Evolutionary conservation across 208 protist genomes (phyloP), one percentile per base, ranked within the genome.

Genomic region (Perkinsela sp.): DNA sequence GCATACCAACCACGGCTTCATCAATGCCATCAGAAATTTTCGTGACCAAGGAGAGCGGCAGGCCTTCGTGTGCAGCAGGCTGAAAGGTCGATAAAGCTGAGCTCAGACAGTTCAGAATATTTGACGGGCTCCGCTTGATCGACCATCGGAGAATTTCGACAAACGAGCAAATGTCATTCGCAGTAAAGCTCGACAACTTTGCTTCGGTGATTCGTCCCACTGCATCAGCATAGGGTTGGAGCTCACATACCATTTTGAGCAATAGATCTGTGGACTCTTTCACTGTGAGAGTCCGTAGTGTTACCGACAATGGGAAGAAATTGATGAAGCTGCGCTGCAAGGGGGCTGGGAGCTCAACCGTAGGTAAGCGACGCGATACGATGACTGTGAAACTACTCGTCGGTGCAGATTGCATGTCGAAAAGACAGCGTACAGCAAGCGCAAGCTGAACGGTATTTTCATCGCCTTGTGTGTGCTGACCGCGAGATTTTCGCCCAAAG

Each of bases 1-100:
- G 77, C 31, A 96, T 77, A 2, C 93, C 93, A 29, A 90, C 91
- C 69, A 96, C 88, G 74, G 77, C 80, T 57, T 83, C 78, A 22
- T 57, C 40, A 57, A 57, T 57, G 6, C 40, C 40, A 22, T 57
- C 40, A 57, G 13, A 6, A 57, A n/a, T 22, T 6, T 22, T 57
- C 40, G 40, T 57, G 13, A 22, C 22, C n/a, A n/a, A n/a, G 22
- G 13, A n/a, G 13, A 57, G 22, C 6, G 13, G 22, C 13, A 57
- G 40, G 22, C 40, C 22, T 22, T 57, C 40, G 40, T 57, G 22
- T 22, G 40, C 40, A 6, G 22, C 13, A 6, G 40, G 40, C 40
- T 57, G 40, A 57, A 57, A 57, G 6, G 40, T 22, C 40, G 6
- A n/a, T 57, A 6, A n/a, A n/a, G 40, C 40, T n/a, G 22, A 6